Base-by-base conservation (phyloP, 208 protist species). In the Herpetomonas tarakana region DNA sequence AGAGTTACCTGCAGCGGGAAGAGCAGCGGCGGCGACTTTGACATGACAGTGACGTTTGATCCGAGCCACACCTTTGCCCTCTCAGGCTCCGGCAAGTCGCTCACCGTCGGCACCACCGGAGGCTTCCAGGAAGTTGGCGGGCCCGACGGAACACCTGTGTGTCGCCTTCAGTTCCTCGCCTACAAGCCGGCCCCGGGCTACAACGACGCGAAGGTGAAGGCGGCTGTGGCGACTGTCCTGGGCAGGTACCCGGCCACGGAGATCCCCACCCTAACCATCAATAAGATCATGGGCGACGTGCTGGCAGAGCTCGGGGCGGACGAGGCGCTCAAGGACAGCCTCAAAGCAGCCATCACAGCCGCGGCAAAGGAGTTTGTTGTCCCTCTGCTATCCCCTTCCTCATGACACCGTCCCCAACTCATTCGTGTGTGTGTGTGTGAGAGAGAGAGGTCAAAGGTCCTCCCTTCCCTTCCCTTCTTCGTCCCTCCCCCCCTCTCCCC, bases 1-100 rank as follows among this genome's bases (percentile, higher is more conserved):
- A 12, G 21, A 2, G 52, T 74, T 16, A 30, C 51, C 41, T 78
- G 71, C 45, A 39, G 21, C 26, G 29, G 53, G 14, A 21, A 6
- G 27, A 31, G 24, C 19, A 54, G 57, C 3, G 14, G 19, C 0
- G 55, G 68, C 1, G 54, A 50, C 21, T 63, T 82, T 60, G 24
- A 38, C 4, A 21, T 92, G 2, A 38, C 52, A 0, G 9, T 89
- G 35, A 61, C 68, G 0, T 78, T 93, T 30, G 84, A 94, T 53
- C 84, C 83, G 6, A 86, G 78, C 3, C 46, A 74, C 52, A 55
- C 28, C 2, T 68, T 69, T 22, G 79, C 79, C 7, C 70, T 65
- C 25, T 76, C 72, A 0, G 52, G 49, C 1, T 82, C 79, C 3
- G 86, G 81, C 9, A 91, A 91, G 67, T 84, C 82, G 18, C 21